These are phyloP conservation scores for Beauveria rudraprayagi DNA, from an alignment of 2,329 filamentous ascomycete species.

Conservation along the genomic window DNA sequence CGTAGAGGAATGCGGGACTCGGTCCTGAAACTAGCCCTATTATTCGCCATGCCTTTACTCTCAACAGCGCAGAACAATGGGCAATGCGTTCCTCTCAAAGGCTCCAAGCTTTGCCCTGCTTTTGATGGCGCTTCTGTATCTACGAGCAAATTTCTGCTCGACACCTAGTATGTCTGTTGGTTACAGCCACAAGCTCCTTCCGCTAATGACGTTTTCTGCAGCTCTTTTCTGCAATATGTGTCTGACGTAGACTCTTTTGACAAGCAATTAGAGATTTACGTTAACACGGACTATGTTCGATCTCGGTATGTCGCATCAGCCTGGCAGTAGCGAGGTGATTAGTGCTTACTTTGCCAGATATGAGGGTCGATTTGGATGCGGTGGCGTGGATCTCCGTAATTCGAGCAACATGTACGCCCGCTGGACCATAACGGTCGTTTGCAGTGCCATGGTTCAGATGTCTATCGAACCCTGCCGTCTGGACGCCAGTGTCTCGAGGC, in stretches of 20 bases:
- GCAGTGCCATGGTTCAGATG: constrained; percentile 89
- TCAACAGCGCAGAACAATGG: constrained; percentile 27
- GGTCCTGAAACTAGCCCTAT: constrained; percentile 16
- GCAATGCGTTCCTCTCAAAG: constrained; percentile 58
- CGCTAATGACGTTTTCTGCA: constrained; percentile 30
- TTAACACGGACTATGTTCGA: constrained; percentile 66
- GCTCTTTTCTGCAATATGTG: constrained; percentile 80
- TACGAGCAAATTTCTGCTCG: constrained; percentile 47
- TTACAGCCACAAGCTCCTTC: not conserved
- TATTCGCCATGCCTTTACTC: constrained; percentile 21
- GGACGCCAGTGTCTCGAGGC: constrained; percentile 54
- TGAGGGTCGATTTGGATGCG: constrained; percentile 71
- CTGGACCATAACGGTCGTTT: constrained; percentile 86
- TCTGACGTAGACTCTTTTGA: constrained; percentile 73
- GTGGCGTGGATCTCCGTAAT: constrained; percentile 66
- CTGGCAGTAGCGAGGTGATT: not conserved
- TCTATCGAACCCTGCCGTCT: constrained; percentile 65
- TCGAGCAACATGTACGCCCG: constrained; percentile 80
- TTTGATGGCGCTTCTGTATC: constrained; percentile 67
- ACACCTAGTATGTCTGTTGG: constrained; percentile 48
- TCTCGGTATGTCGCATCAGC: constrained; percentile 54
- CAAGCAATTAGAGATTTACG: constrained; percentile 60
- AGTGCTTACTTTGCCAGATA: constrained; percentile 51
- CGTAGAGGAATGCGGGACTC: constrained; percentile 15
- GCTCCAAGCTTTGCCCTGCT: constrained; percentile 63